phyloP scores from a whole-genome alignment of 2,329 filamentous ascomycete species.

The Hymenoscyphus albidus region DNA sequence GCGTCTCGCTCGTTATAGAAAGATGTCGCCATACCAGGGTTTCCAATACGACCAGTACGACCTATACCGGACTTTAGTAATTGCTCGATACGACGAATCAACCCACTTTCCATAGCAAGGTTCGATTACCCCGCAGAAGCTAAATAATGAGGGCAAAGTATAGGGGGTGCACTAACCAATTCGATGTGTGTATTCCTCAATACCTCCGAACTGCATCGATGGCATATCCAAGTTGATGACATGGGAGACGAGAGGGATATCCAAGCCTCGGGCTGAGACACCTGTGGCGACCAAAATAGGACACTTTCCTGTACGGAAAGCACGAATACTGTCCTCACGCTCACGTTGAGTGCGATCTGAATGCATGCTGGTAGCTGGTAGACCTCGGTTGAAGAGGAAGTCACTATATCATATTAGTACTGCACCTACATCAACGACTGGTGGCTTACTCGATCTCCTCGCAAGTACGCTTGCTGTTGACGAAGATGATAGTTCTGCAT shows the following conservation, averaged over 20 bases:
- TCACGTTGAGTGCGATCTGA: slow-evolving; percentile 82
- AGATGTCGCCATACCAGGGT: slow-evolving; percentile 78
- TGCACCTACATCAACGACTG: neutral
- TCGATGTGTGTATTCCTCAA: slow-evolving; percentile 89
- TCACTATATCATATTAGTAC: slow-evolving; percentile 45
- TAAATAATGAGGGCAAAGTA: neutral
- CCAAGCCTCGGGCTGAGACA: slow-evolving; percentile 81
- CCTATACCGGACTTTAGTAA: slow-evolving; percentile 46
- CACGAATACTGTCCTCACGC: slow-evolving; percentile 85
- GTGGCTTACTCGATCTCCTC: slow-evolving; percentile 65
- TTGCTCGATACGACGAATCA: neutral
- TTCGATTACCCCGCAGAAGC: neutral
- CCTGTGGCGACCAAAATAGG: slow-evolving; percentile 86
- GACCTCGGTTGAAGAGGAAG: slow-evolving; percentile 71
- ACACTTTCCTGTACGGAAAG: slow-evolving; percentile 69
- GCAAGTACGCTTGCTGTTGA: slow-evolving; percentile 73
- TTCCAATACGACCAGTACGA: slow-evolving; percentile 90
- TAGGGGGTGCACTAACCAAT: slow-evolving; percentile 61
- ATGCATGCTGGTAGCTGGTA: slow-evolving; percentile 88
- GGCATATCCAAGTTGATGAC: slow-evolving; percentile 94
- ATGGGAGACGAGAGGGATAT: slow-evolving; percentile 81
- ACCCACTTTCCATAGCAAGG: neutral
- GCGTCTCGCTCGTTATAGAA: slow-evolving; percentile 81
- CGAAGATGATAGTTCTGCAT: slow-evolving; percentile 82
- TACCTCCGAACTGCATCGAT: slow-evolving; percentile 70